Evolutionary conservation across 2,329 filamentous ascomycete genomes (phyloP), one percentile per base, ranked within the genome.

Genomic region (Colletotrichum gigasporum): DNA sequence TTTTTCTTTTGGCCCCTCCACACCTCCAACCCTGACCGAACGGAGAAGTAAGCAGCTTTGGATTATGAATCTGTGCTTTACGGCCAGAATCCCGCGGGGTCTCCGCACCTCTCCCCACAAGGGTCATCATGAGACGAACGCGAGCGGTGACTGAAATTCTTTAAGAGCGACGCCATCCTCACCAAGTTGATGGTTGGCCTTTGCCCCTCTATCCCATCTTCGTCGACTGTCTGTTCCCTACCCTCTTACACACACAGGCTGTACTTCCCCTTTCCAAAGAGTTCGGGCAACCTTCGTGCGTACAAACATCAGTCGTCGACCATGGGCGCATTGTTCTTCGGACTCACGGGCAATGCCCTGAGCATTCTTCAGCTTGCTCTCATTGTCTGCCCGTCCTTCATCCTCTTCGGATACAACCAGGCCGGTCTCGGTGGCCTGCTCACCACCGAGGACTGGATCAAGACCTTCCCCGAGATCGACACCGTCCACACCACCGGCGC

Each of bases 321-420:
- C 5, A 65, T 65, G 62, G 62, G 62, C 35, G 44, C 44, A 45
- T 41, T 16, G 30, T 65, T 50, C 61, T 71, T 80, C 35, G 78
- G 78, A 56, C 69, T 75, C 24, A 75, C 71, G 41, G 79, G 79
- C 73, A 69, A 73, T 39, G 65, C 72, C 52, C 69, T 81, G 48
- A 71, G 69, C 61, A 71, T 71, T 12, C 69, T 78, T 24, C 80
- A 82, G 67, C 73, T 80, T 55, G 75, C 74, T 12, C 73, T 82
- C 47, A 76, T 83, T 37, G 79, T 82, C 16, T 76, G 73, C 6
- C 81, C 81, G 4, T 71, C 79, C 11, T 79, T 80, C 67, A 76
- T 79, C 67, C 70, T 79, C 39, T 79, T 79, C 67, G 78, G 78
- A 7, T 80, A 79, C 69, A 79, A 80, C 67, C 78, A 80, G 65